Percentiles rank a stretch among this genome's conserved stretches.
phyloP scores from a whole-genome alignment of 2,329 filamentous ascomycete genomes.

The Sporothrix euskadiensis region DNA sequence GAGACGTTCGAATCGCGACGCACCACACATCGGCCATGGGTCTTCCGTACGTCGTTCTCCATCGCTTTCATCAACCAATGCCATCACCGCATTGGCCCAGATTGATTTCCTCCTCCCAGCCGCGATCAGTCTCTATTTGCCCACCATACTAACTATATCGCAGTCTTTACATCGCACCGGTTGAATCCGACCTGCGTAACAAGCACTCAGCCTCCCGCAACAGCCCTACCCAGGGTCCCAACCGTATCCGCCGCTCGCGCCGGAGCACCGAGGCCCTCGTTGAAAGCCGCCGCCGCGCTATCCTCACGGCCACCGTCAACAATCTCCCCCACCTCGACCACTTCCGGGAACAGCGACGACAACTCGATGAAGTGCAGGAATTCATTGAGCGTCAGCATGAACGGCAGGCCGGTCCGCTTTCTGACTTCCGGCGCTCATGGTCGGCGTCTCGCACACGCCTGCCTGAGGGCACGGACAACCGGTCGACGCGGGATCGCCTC shows the following conservation, averaged over 20 bases:
- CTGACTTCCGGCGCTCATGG: background rate
- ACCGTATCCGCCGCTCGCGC: constrained; percentile 30
- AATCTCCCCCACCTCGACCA: background rate
- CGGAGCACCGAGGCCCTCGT: constrained; percentile 28
- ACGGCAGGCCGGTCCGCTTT: background rate
- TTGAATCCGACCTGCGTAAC: constrained; percentile 32
- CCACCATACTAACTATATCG: background rate
- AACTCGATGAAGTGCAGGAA: background rate
- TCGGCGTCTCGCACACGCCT: background rate
- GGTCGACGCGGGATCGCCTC: background rate
- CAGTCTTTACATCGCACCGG: constrained; percentile 33
- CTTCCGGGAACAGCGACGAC: background rate
- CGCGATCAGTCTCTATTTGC: background rate
- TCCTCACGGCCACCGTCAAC: constrained; percentile 21
- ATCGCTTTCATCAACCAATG: background rate
- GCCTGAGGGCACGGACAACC: background rate
- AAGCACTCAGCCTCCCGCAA: constrained; percentile 27
- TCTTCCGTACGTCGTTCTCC: constrained; percentile 30
- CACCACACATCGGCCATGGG: constrained; percentile 25
- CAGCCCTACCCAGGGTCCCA: background rate
- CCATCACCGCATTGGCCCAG: background rate
- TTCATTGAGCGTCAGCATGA: background rate
- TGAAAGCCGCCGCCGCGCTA: constrained; percentile 32
- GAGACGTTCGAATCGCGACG: background rate
- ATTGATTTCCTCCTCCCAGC: background rate